Conservation (phyloP, 2,329 filamentous ascomycete genomes). For the Clarireedia hainanense region DNA sequence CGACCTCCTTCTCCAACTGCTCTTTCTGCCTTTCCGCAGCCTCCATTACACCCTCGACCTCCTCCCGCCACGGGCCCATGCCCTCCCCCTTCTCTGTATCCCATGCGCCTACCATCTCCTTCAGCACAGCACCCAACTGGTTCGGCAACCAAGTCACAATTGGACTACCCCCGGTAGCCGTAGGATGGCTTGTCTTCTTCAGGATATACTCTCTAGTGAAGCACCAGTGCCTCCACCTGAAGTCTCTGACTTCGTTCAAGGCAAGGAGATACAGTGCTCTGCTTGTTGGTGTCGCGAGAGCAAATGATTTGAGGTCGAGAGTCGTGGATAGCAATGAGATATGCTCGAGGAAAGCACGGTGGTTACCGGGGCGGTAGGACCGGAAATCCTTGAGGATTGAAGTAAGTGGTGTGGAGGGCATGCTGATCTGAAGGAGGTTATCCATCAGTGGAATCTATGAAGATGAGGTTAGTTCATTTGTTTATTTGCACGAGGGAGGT, state of each 20-base stretch:
- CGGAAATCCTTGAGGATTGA: conserved; percentile 84
- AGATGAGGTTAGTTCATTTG: not conserved
- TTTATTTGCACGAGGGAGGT: not conserved
- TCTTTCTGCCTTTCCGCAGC: conserved; percentile 54
- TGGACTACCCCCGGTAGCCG: conserved; percentile 71
- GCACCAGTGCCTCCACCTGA: conserved; percentile 79
- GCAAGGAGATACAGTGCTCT: conserved; percentile 55
- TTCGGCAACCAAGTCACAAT: conserved; percentile 83
- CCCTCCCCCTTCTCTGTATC: conserved; percentile 23
- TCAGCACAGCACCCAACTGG: conserved; percentile 67
- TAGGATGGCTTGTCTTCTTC: conserved; percentile 67
- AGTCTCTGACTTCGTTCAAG: conserved; percentile 70
- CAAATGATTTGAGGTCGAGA: conserved; percentile 51
- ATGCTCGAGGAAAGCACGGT: conserved; percentile 74
- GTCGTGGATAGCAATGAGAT: conserved; percentile 46
- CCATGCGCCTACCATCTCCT: conserved; percentile 57
- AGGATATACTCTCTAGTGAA: conserved; percentile 81
- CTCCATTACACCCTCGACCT: conserved; percentile 66
- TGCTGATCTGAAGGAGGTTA: conserved; percentile 75
- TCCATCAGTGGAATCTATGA: conserved; percentile 71
- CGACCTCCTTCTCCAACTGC: conserved; percentile 64
- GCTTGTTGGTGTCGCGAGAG: conserved; percentile 45
- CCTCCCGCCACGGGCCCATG: conserved; percentile 35
- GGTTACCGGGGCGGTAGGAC: conserved; percentile 80
- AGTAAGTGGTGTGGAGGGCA: conserved; percentile 85